Base-by-base conservation (phyloP, 345 rosid genomes). In the Salix brachista region DNA sequence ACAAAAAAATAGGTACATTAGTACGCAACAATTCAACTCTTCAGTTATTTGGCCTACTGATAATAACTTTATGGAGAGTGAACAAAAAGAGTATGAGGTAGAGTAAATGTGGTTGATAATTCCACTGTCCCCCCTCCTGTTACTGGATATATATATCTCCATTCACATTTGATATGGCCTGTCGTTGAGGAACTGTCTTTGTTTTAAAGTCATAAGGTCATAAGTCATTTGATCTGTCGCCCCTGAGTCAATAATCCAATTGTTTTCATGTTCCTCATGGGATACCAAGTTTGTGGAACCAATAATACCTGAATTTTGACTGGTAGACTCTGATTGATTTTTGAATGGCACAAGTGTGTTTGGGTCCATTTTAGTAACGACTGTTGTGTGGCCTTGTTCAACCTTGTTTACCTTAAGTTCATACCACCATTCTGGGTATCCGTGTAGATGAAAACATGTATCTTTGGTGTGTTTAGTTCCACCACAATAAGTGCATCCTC, bases 381-480 rank as follows among this genome's bases (percentile, higher is more conserved):
- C 6, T 18, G 9, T 52, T 52, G 3, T 8, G 6, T 52, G 58
- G 8, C 3, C 23, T 0, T 6, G 0, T 18, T 1, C n/a, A 1
- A 0, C 6, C 21, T 6, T 6, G 5, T 50, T 18, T 1, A 8
- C 9, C 3, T 50, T 50, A 0, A 18, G 2, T 50, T 50, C 56
- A 50, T 18, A 50, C n/a, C 56, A 50, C 56, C n/a, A 18, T 6
- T 50, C 1, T 1, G 3, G n/a, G 0, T 50, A 50, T 0, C 8
- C 0, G 0, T 50, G 23, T 50, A 6, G n/a, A 0, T 50, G 0
- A 50, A 50, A 50, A 50, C n/a, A 50, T 0, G n/a, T 48, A 2
- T 50, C 1, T 50, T 18, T 50, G 9, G 9, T 50, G 3, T 50
- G 58, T 16, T 50, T 50, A 18, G 1, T 50, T 50, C 21, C 23